Percentiles rank a stretch among this genome's conserved stretches.
These are phyloP conservation scores for Leccinum subrobustum DNA, from an alignment of 1,284 basidiomycete species.

Conservation along the genomic window DNA sequence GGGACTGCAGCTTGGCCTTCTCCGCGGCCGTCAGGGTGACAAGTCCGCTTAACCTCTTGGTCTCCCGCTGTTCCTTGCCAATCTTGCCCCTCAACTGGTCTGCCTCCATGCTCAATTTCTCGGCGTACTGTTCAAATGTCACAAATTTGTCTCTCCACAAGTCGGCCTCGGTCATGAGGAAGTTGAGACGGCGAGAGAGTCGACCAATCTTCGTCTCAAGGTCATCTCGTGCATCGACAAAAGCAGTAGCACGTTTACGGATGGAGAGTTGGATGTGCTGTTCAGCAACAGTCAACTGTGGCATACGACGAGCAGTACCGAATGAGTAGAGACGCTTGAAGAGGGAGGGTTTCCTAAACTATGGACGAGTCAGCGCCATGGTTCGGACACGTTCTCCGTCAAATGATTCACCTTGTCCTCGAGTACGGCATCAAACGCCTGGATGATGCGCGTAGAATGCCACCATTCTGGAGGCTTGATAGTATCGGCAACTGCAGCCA, in stretches of 20 bases:
- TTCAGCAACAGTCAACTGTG: slow-evolving; percentile 75
- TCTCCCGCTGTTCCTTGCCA: slow-evolving; percentile 85
- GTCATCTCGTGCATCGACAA: slow-evolving; percentile 90
- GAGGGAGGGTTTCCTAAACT: slow-evolving; percentile 88
- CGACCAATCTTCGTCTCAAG: slow-evolving; percentile 88
- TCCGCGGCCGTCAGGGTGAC: slow-evolving; percentile 74
- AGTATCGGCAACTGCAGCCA: slow-evolving; percentile 77
- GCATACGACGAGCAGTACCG: slow-evolving; percentile 66
- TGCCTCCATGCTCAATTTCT: slow-evolving; percentile 83
- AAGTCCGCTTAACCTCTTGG: slow-evolving; percentile 75
- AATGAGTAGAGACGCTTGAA: slow-evolving; percentile 84
- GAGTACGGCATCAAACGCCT: slow-evolving; percentile 86
- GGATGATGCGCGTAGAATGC: slow-evolving; percentile 85
- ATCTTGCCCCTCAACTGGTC: slow-evolving; percentile 79
- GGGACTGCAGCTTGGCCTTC: slow-evolving; percentile 70
- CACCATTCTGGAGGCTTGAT: slow-evolving; percentile 91
- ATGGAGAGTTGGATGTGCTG: slow-evolving; percentile 83
- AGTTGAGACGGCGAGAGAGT: slow-evolving; percentile 79
- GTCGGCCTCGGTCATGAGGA: slow-evolving; percentile 88
- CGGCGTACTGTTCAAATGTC: slow-evolving; percentile 89
- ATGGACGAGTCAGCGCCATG: slow-evolving; percentile 19
- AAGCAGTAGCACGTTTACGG: slow-evolving; percentile 85
- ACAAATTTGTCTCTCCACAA: slow-evolving; percentile 91
- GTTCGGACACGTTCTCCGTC: not conserved
- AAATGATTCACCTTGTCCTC: slow-evolving; percentile 69